Percentiles rank a stretch among this genome's conserved stretches.
Conservation (phyloP, 2,329 filamentous ascomycete genomes). For the Colletotrichum kahawae region DNA sequence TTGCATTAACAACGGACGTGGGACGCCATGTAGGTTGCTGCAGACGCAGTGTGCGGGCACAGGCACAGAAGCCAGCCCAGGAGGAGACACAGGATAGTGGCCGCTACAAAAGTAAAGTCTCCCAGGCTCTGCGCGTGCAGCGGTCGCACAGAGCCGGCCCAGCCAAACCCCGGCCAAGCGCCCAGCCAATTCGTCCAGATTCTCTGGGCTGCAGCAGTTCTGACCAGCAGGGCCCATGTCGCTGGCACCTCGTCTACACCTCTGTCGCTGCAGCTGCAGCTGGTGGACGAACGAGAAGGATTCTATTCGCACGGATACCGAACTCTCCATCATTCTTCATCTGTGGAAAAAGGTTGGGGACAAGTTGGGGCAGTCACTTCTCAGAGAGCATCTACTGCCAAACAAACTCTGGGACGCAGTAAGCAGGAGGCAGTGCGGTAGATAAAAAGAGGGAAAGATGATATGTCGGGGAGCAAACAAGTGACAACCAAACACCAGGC, state of each 20-base stretch:
- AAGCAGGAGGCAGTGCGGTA: not conserved
- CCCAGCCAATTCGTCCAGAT: slow-evolving; percentile 9
- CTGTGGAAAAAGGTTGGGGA: not conserved
- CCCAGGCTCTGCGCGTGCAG: not conserved
- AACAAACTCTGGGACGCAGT: not conserved
- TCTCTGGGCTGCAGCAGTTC: slow-evolving; percentile 17
- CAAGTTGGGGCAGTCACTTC: not conserved
- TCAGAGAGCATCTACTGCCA: not conserved
- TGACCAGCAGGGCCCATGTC: slow-evolving; percentile 18
- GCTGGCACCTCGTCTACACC: slow-evolving; percentile 15
- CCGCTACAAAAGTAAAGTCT: not conserved
- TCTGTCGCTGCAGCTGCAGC: not conserved
- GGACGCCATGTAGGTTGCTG: not conserved
- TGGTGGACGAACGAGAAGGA: not conserved
- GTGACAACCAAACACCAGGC: not conserved
- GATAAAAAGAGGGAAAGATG: not conserved
- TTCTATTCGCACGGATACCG: slow-evolving; percentile 4
- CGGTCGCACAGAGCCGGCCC: not conserved
- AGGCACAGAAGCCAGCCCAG: not conserved
- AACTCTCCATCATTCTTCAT: slow-evolving; percentile 5
- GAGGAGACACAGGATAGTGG: not conserved
- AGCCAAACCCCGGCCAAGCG: slow-evolving; percentile 9
- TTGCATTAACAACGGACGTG: slow-evolving; percentile 8
- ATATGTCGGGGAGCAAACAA: not conserved
- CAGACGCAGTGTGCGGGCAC: not conserved